Base-by-base conservation (phyloP, 2,329 filamentous ascomycete species). In the Colletotrichum filicis region DNA sequence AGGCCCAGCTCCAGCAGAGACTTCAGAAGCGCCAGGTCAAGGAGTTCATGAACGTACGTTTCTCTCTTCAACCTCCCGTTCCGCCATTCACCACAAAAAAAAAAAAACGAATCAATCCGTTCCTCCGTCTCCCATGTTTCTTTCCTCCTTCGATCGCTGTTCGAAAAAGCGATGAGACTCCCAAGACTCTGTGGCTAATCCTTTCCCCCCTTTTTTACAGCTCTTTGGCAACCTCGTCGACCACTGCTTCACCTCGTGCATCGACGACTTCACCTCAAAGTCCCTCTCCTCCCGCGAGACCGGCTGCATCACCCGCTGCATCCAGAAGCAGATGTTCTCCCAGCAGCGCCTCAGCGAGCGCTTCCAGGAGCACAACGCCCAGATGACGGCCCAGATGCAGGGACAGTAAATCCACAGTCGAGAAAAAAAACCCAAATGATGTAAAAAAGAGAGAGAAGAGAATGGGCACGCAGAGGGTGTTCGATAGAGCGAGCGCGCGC, bases 21-120 rank as follows among this genome's bases (percentile, higher is more conserved):
- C 95, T 99, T 91, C 95, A 98, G 88, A 94, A 94, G 87, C 97
- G 97, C 86, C 97, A 99, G 87, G 94, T 99, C 89, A 98, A 98
- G 87, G 96, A 98, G 83, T 98, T 99, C 83, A 98, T 98, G 93
- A 94, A 91, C 80, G 97, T 98, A 89, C 79, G 94, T 58, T n/a
- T 53, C 66, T 53, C 66, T 22, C 28, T 37, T 56, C 60, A 9
- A 57, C 2, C 32, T 9, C 8, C 58, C 55, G 24, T 82, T 67
- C 80, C 80, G 67, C 79, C 9, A 19, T 22, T 14, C 80, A 70
- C 78, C 46, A 6, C 1, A 22, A 22, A 49, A 57, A 35, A 4
- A 32, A 32, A 35, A 11, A 35, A 4, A 35, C 32, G 11, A 35
- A 35, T 1, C 11, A 12, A 35, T 5, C 32, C 32, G 35, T 28